Percentiles rank a stretch among this genome's conserved stretches.
Conservation (phyloP, 2,329 filamentous ascomycete species). For the Cordyceps pruinosa region DNA sequence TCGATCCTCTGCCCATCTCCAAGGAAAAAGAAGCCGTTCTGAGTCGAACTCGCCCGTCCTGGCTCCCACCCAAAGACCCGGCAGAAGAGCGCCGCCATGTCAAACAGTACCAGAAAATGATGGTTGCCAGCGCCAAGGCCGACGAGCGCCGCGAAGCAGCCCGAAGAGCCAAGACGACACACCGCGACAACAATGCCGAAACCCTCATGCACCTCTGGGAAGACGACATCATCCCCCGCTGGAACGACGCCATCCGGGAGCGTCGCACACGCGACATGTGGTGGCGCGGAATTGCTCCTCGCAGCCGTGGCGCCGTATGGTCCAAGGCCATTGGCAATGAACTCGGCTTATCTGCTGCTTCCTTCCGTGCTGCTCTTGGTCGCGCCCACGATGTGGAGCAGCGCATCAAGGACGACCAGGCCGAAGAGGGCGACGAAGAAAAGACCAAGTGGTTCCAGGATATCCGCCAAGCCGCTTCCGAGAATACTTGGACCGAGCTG, state of each 20-base stretch:
- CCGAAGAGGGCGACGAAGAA: constrained; percentile 45
- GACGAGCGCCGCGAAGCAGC: constrained; percentile 53
- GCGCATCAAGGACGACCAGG: constrained; percentile 45
- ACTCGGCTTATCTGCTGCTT: constrained; percentile 57
- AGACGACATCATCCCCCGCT: constrained; percentile 67
- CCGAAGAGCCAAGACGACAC: constrained; percentile 43
- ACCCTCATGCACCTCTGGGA: constrained; percentile 63
- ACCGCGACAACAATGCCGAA: constrained; percentile 48
- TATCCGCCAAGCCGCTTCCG: constrained; percentile 57
- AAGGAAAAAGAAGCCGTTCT: constrained; percentile 82
- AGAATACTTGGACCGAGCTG: constrained; percentile 62
- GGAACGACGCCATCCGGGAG: constrained; percentile 63
- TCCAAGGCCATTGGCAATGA: constrained; percentile 66
- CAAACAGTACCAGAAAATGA: constrained; percentile 79
- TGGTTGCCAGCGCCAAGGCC: constrained; percentile 55
- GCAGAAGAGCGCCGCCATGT: constrained; percentile 87
- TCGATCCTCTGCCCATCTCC: constrained; percentile 75
- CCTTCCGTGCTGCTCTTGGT: constrained; percentile 63
- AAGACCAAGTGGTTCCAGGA: constrained; percentile 55
- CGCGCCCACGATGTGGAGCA: constrained; percentile 58
- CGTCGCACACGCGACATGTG: constrained; percentile 67
- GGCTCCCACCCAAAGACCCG: constrained; percentile 81
- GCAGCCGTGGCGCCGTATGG: constrained; percentile 65
- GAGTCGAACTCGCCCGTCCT: constrained; percentile 72
- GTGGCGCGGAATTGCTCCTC: constrained; percentile 72